Base-by-base conservation (phyloP, 75 land plant species). In the Isoetes taiwanensis region DNA sequence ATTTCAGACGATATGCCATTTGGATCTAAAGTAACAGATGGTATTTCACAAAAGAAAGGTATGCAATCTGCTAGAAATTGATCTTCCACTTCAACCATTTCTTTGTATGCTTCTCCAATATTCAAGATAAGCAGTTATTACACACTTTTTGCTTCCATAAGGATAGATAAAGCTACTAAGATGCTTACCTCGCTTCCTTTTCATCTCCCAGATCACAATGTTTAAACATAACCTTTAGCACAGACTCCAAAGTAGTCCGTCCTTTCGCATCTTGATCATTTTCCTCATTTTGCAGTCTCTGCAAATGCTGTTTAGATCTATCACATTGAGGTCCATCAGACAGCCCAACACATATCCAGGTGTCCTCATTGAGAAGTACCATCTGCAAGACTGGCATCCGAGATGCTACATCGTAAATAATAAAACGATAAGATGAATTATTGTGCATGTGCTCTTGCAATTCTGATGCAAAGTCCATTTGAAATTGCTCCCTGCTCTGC, bases 161-260 rank as follows among this genome's bases (percentile, higher is more conserved):
- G 1, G 32, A 24, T 52, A 28, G 0, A 3, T 14, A 32, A 34
- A 32, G 17, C 0, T 10, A 12, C n/a, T 3, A 52, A 48, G 11
- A 43, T 37, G 41, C 71, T 60, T 21, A 85, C 90, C 90, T 85
- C 35, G 55, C 41, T 37, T 74, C 66, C 50, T 68, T 71, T 67
- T 63, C 71, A 10, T 41, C 26, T 25, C 21, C 26, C 32, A 30
- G 28, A 31, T 70, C 62, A 58, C 69, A 71, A 30, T 69, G 84
- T 34, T 71, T 62, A 66, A 69, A 86, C 20, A 86, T 62, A 28
- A 86, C 80, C 69, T 86, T 86, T 5, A 72, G 64, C 26, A 78
- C 61, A 6, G 88, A 79, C 30, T 61, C 43, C 58, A 83, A 31
- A 17, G 29, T 14, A 32, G 38, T 43, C 17, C 19, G 11, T 24